Percentiles rank a stretch among this genome's conserved stretches.
Evolutionary conservation across 2,329 filamentous ascomycete species (phyloP).

Genomic region (Sporothrix sp.): DNA sequence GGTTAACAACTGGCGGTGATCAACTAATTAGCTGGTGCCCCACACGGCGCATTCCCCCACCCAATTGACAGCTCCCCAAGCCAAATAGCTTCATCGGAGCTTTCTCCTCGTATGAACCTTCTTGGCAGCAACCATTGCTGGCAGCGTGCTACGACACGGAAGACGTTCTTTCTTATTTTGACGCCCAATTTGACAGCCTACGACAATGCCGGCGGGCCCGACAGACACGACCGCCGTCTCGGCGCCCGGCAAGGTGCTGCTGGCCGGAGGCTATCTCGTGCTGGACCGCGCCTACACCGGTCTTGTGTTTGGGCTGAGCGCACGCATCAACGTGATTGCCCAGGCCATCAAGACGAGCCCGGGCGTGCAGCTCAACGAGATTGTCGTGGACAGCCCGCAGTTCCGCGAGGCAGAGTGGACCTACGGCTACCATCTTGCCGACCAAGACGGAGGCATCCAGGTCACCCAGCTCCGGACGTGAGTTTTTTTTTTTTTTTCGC

Average conservation of each 20-base stretch:
- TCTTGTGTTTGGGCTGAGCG: constrained; percentile 57
- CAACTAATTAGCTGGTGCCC: too few species aligned
- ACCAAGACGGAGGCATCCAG: constrained; percentile 66
- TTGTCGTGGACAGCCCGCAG: constrained; percentile 85
- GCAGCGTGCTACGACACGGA: too few species aligned
- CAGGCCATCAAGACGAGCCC: constrained; percentile 47
- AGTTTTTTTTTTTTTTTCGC: constrained; percentile 30
- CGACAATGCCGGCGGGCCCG: constrained; percentile 10
- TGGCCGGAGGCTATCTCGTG: constrained; percentile 90
- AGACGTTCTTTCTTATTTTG: too few species aligned
- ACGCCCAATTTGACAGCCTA: neutral
- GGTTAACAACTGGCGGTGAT: too few species aligned
- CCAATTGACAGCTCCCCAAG: constrained; percentile 10
- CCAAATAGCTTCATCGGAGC: neutral
- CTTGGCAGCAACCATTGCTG: too few species aligned
- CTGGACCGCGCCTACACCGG: constrained; percentile 81
- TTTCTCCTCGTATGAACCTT: neutral
- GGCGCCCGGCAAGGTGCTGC: constrained; percentile 89
- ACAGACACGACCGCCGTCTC: constrained; percentile 53
- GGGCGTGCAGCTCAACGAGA: constrained; percentile 57
- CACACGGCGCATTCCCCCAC: constrained; percentile 3
- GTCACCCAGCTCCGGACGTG: constrained; percentile 72
- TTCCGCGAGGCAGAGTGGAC: constrained; percentile 82
- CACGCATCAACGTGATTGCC: constrained; percentile 56
- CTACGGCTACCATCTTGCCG: constrained; percentile 65